Evolutionary conservation across 768 basidiomycete genomes (phyloP).

Genomic region (Stropharia rugosoannulata): DNA sequence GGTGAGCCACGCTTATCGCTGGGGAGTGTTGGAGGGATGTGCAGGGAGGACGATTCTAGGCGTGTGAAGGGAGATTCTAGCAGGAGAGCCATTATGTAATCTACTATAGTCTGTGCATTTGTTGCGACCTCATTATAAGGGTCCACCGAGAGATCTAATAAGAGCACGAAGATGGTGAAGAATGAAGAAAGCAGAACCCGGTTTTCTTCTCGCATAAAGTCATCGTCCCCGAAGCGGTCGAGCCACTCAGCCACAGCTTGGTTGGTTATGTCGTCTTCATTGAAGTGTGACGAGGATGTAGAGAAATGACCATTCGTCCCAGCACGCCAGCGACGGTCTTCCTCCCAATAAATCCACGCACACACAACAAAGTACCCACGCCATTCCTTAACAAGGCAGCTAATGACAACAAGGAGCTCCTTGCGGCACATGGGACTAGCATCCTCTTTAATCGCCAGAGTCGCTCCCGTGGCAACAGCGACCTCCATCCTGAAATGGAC

Average conservation of each 20-base stretch:
- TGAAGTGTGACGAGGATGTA: constrained; percentile 21
- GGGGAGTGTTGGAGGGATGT: constrained; percentile 44
- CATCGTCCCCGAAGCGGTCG: constrained; percentile 64
- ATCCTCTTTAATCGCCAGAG: constrained; percentile 88
- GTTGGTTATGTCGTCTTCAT: constrained; percentile 72
- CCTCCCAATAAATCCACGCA: constrained; percentile 96
- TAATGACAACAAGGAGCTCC: constrained; percentile 88
- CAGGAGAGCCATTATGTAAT: constrained; percentile 89
- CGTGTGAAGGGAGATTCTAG: constrained; percentile 86
- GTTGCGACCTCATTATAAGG: constrained; percentile 92
- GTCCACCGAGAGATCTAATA: constrained; percentile 90
- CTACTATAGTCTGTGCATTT: constrained; percentile 86
- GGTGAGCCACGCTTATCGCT: constrained; percentile 36
- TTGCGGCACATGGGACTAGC: constrained; percentile 96
- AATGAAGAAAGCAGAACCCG: constrained; percentile 86
- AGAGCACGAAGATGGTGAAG: constrained; percentile 86
- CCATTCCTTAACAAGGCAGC: constrained; percentile 95
- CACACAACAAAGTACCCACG: constrained; percentile 94
- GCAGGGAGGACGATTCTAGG: constrained; percentile 66
- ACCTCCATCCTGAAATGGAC: constrained; percentile 88
- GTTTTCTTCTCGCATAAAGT: constrained; percentile 71
- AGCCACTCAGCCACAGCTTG: constrained; percentile 80
- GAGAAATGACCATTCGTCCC: constrained; percentile 32
- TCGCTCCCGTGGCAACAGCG: constrained; percentile 85
- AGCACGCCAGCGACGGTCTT: constrained; percentile 68